These are phyloP conservation scores for Amaranthus hypochondriacus DNA, from an alignment of 148 eudicot genomes.

Conservation along the genomic window DNA sequence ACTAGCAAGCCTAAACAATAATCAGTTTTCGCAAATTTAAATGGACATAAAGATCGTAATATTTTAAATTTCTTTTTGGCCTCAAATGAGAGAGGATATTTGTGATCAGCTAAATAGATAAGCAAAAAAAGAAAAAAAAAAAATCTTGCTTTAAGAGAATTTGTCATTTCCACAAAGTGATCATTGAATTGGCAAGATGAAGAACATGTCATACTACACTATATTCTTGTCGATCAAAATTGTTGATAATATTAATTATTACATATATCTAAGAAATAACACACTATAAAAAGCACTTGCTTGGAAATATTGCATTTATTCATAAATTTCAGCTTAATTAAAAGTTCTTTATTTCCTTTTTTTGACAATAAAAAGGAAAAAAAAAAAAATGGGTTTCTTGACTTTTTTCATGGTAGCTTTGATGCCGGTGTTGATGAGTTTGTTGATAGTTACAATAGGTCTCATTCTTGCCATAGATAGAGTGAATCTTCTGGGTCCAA, in stretches of 20 bases:
- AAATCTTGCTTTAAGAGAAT: neutral
- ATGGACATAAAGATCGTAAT: no score
- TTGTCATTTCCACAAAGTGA: constrained; percentile 9
- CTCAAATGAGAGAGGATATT: no score
- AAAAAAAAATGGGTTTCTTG: constrained; percentile 30
- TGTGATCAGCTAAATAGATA: no score
- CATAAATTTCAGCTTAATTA: neutral
- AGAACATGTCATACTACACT: constrained; percentile 9
- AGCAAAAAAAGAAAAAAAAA: no score
- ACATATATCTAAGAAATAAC: neutral
- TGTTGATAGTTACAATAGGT: constrained; percentile 43
- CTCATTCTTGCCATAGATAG: constrained; percentile 38
- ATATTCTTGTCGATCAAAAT: neutral
- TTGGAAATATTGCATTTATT: neutral
- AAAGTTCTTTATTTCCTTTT: neutral
- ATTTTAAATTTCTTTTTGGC: no score
- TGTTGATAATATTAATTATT: neutral
- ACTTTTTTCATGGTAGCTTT: constrained; percentile 45
- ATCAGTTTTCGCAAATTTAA: no score
- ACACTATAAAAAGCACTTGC: neutral
- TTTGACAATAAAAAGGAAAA: neutral
- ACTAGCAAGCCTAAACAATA: no score
- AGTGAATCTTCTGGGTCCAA: constrained; percentile 33
- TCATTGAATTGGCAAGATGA: constrained; percentile 24
- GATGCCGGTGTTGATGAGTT: constrained; percentile 49